These are phyloP conservation scores for Fusarium redolens DNA, from an alignment of 2,329 filamentous ascomycete species.

Conservation along the genomic window DNA sequence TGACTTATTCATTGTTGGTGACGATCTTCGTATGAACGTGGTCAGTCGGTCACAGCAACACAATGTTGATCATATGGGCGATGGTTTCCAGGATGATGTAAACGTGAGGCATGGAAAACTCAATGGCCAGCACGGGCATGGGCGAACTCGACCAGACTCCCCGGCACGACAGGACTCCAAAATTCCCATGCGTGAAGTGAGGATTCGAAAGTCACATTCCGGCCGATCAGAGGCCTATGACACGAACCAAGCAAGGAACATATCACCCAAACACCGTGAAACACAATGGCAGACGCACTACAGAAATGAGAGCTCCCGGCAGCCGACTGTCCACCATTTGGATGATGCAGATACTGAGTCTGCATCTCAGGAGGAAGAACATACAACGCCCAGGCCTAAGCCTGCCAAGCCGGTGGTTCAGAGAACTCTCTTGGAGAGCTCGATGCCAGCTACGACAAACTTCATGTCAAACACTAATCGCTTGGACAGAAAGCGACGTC, in stretches of 20 bases:
- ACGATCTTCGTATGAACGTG: conserved; percentile 54
- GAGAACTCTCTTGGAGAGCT: conserved; percentile 39
- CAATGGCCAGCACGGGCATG: conserved; percentile 27
- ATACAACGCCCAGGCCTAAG: conserved; percentile 41
- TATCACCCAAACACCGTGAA: conserved; percentile 42
- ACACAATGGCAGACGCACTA: conserved; percentile 36
- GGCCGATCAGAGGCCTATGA: conserved; percentile 38
- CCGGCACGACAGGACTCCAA: conserved; percentile 47
- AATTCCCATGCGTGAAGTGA: conserved; percentile 55
- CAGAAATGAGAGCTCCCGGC: conserved; percentile 29
- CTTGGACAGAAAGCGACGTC: conserved; percentile 55
- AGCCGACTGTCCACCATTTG: conserved; percentile 32
- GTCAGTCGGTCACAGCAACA: conserved; percentile 42
- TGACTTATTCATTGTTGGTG: conserved; percentile 46
- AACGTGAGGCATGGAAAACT: conserved; percentile 30
- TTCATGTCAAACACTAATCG: conserved; percentile 6
- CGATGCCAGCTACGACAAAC: conserved; percentile 36
- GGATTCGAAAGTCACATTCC: conserved; percentile 43
- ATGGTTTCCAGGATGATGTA: conserved; percentile 48
- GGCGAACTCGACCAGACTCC: conserved; percentile 38
- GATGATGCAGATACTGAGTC: conserved; percentile 41
- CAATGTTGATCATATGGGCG: conserved; percentile 46
- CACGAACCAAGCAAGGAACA: conserved; percentile 36
- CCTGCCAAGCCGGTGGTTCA: conserved; percentile 29
- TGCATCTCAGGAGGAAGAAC: conserved; percentile 39